Evolutionary conservation across 345 rosid genomes (phyloP), one percentile per base, ranked within the genome.

Genomic region (Aquilaria malaccensis): DNA sequence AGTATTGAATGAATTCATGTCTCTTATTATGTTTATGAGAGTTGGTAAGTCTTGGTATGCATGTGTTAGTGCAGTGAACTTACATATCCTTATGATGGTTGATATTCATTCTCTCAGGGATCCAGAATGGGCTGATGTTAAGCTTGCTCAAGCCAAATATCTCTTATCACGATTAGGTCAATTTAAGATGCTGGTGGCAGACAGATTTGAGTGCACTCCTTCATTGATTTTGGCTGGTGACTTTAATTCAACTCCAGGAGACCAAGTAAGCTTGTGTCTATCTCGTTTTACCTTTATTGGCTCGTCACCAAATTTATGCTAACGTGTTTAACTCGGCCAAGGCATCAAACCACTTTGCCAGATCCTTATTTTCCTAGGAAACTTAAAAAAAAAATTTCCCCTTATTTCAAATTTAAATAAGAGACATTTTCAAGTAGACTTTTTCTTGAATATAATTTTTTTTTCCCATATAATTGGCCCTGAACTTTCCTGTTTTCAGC

Each of bases 81-180:
- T 58, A 46, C 58, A 41, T 50, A 62, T 33, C 31, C 61, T 60
- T 30, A 31, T 53, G 67, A 30, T 41, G 70, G 11, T 62, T 63
- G 61, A 53, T 51, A 7, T 57, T 22, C 30, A 13, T 33, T 65
- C 48, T 55, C 62, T 47, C 81, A 94, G 97, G 97, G 99, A 94
- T 78, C 99, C 96, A 45, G 80, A 80, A 65, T 81, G 81, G 81
- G 90, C 86, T 50, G 97, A 94, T 72, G 96, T 90, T 55, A 90
- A 94, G 86, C 96, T 94, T 60, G 96, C 97, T 31, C 99, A 94
- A 76, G 96, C 97, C 60, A 90, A 80, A 12, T 82, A 88, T 78
- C 93, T 90, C 33, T 67, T 83, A 13, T 76, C 78, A 15, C 83
- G 93, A 33, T 70, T 94, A 64, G 87, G 81, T 60, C 75, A 73